Evolutionary conservation across 768 basidiomycete genomes (phyloP).

Genomic region (Boletus sp.): DNA sequence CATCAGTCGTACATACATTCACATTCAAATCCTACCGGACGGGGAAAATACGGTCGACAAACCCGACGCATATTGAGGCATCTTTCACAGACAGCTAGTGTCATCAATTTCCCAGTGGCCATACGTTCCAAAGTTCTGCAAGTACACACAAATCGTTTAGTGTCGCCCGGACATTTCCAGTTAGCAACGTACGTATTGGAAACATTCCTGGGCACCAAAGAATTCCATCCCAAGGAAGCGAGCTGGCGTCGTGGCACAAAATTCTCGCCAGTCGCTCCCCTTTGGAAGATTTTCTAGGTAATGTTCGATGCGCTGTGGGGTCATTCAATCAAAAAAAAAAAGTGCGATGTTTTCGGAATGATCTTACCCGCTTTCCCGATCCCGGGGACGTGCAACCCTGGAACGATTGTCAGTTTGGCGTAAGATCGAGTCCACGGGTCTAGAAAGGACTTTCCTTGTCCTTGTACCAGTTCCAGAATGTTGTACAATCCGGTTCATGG

Average conservation of each 20-base stretch:
- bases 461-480: conserved; percentile 28
- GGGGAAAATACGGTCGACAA: background rate
- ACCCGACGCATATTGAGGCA: background rate
- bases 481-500: conserved; percentile 27
- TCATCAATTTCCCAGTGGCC: conserved; percentile 28
- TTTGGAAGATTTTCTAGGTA: conserved; percentile 26
- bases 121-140: conserved; percentile 1
- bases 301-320: conserved; percentile 26
- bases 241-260: conserved; percentile 34
- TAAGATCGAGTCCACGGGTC: too few species aligned
- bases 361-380: conserved; percentile 24
- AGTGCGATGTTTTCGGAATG: background rate
- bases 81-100: background rate
- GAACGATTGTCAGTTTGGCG: background rate
- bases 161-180: background rate
- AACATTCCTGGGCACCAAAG: conserved; percentile 15
- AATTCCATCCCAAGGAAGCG: conserved; percentile 26
- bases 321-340: background rate
- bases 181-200: background rate
- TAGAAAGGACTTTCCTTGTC: conserved; percentile 23
- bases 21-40: background rate
- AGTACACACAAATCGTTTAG: background rate
- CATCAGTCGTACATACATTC: background rate
- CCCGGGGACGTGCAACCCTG: conserved; percentile 24
- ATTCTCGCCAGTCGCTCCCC: conserved; percentile 29